A percentile compares a stretch with the other conserved stretches of the same genome.
Conservation (phyloP, 2,329 filamentous ascomycete species). For the Pestalotiopsis sp. region DNA sequence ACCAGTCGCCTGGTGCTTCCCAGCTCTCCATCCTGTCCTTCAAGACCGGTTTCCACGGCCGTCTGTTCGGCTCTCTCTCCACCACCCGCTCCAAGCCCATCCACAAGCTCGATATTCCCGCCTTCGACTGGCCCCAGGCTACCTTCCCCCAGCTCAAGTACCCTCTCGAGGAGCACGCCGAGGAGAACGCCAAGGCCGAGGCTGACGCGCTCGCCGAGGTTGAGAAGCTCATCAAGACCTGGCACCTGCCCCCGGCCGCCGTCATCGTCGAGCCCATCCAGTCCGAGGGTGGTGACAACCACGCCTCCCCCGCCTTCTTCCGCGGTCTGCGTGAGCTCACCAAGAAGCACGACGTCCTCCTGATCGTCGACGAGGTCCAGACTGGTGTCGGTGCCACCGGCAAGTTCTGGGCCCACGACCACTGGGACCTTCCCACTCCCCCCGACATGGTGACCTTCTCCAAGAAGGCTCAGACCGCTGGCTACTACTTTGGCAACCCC, state of each 20-base stretch:
- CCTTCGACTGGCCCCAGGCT: conserved; percentile 93
- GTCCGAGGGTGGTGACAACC: conserved; percentile 93
- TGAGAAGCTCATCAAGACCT: conserved; percentile 78
- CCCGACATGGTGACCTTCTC: conserved; percentile 95
- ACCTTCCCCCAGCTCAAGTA: conserved; percentile 86
- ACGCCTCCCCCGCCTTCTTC: conserved; percentile 88
- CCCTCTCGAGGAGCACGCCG: conserved; percentile 76
- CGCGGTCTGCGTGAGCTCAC: conserved; percentile 79
- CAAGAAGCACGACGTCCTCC: conserved; percentile 73
- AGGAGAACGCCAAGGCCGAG: conserved; percentile 83
- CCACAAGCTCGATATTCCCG: conserved; percentile 92
- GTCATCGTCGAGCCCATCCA: conserved; percentile 89
- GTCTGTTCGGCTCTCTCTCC: conserved; percentile 83
- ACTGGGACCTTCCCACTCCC: conserved; percentile 80
- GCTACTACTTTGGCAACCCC: conserved; percentile 86
- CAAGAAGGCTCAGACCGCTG: conserved; percentile 93
- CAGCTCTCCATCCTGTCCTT: conserved; percentile 86
- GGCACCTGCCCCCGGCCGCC: conserved; percentile 78
- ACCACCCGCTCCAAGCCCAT: conserved; percentile 92
- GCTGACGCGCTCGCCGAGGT: conserved; percentile 80
- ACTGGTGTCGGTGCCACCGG: conserved; percentile 91
- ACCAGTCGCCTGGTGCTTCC: conserved; percentile 76
- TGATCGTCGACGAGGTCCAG: conserved; percentile 95
- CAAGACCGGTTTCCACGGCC: conserved; percentile 86
- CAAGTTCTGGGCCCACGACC: conserved; percentile 96